Percentiles rank a stretch among this genome's conserved stretches.
Evolutionary conservation across 139 green algal genomes (phyloP).

Genomic region (Nannochloris sp.): DNA sequence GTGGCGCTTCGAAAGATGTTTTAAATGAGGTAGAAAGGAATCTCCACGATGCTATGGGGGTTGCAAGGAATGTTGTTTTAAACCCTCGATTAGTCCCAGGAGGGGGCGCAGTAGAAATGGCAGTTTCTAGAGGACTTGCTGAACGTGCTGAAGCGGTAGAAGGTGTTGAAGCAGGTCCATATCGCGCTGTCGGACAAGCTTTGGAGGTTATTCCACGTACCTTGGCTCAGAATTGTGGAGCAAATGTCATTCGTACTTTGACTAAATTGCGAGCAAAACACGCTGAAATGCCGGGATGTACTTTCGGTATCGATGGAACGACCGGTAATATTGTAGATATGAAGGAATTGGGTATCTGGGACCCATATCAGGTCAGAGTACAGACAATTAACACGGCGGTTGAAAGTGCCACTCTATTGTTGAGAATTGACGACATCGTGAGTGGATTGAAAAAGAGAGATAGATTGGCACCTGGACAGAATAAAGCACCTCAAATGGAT

Average conservation of each 20-base stretch:
- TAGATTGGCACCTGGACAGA: slow-evolving; percentile 26
- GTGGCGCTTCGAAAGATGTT: slow-evolving; percentile 83
- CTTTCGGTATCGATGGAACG: slow-evolving; percentile 79
- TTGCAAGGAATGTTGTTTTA: slow-evolving; percentile 86
- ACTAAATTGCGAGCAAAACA: slow-evolving; percentile 93
- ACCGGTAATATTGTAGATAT: slow-evolving; percentile 86
- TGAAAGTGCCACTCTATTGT: slow-evolving; percentile 86
- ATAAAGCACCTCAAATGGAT: slow-evolving; percentile 36
- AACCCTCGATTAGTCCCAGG: slow-evolving; percentile 90
- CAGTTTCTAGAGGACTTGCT: slow-evolving; percentile 58
- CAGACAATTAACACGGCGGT: slow-evolving; percentile 97
- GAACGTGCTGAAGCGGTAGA: slow-evolving; percentile 45
- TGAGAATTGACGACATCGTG: slow-evolving; percentile 99
- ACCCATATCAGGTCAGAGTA: slow-evolving; percentile 87
- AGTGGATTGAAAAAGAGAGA: slow-evolving; percentile 72
- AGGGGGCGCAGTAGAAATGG: slow-evolving; percentile 97
- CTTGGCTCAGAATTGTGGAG: slow-evolving; percentile 95
- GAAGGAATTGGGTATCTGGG: slow-evolving; percentile 93
- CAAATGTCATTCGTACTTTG: slow-evolving; percentile 97
- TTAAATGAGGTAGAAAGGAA: slow-evolving; percentile 95
- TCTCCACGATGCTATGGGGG: slow-evolving; percentile 94
- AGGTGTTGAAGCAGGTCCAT: slow-evolving; percentile 52
- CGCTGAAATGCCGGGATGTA: slow-evolving; percentile 40
- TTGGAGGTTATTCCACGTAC: slow-evolving; percentile 98
- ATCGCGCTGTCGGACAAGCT: slow-evolving; percentile 66